Evolutionary conservation across 202 grass and related monocot genomes (phyloP), one percentile per base, ranked within the genome.

Genomic region (Carex sylvatica): DNA sequence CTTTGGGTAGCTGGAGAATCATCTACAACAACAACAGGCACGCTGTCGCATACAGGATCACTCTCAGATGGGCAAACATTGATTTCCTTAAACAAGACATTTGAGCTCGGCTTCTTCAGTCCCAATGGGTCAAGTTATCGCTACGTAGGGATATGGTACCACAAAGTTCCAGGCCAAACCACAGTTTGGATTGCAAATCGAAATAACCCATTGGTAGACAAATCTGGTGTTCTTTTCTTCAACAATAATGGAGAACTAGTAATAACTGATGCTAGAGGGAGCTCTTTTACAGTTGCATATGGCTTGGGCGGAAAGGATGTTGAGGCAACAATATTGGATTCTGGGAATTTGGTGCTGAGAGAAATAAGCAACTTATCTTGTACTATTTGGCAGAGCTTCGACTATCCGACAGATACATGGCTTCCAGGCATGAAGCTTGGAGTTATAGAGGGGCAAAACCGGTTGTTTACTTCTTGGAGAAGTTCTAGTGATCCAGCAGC

Each of bases 111-210:
- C 2, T 78, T 94, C 89, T 94, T 94, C 85, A 80, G 81, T 35
- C 87, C 86, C 0, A 74, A 90, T 26, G 84, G 86, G 0, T 92
- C 89, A 33, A 54, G 78, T 26, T 88, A 86, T 47, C 85, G 91
- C 23, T 94, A 92, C 74, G 67, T 94, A 12, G 89, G 87, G 61
- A 94, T 94, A 81, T 94, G 92, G 92, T 94, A 85, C 87, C 86
- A 90, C 85, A 88, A 91, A 56, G 69, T 92, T 79, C 52, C 92
- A 71, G 42, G 56, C 19, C 49, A 66, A 80, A 92, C 80, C 19
- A 26, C 78, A 2, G 92, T 91, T 3, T 94, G 92, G 92, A 84
- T 92, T 49, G 92, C 89, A 15, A 94, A 94, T 82, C 83, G 87
- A 8, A 90, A 86, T 44, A 69, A 84, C 58, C 89, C 89, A 36